A percentile compares a stretch with the other conserved stretches of the same genome.
Conservation (phyloP, 2,329 filamentous ascomycete species). For the Aureobasidium sp. region DNA sequence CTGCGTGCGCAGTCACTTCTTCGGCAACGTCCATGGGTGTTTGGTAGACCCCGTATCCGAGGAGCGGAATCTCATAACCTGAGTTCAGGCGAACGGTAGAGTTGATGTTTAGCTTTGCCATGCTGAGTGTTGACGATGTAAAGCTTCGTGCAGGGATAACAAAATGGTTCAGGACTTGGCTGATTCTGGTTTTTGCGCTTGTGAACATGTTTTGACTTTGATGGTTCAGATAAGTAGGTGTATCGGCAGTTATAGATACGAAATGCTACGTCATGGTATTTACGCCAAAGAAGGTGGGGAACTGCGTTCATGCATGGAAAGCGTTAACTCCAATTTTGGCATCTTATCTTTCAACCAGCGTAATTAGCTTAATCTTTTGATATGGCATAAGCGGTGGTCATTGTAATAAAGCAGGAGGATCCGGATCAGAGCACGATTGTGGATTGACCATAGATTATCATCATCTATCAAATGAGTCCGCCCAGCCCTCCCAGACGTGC, state of each 20-base stretch:
- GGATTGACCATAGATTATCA: background rate
- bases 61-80: conserved; percentile 53
- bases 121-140: background rate
- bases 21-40: conserved; percentile 50
- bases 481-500: background rate
- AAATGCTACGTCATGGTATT: background rate
- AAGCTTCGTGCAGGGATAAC: background rate
- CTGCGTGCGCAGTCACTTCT: conserved; percentile 50
- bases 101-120: conserved; percentile 20
- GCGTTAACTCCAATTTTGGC: background rate
- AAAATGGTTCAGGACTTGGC: background rate
- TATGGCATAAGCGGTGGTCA: background rate
- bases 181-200: background rate
- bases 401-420: background rate
- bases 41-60: conserved; percentile 47
- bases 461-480: background rate
- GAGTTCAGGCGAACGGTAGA: conserved; percentile 49
- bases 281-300: background rate
- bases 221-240: background rate
- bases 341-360: background rate
- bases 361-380: background rate
- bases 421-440: background rate
- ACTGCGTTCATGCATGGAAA: background rate
- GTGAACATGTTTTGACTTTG: conserved; percentile 7
- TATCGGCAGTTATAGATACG: background rate